These are phyloP conservation scores for Colletotrichum aenigma DNA, from an alignment of 2,329 filamentous ascomycete species.

Conservation along the genomic window DNA sequence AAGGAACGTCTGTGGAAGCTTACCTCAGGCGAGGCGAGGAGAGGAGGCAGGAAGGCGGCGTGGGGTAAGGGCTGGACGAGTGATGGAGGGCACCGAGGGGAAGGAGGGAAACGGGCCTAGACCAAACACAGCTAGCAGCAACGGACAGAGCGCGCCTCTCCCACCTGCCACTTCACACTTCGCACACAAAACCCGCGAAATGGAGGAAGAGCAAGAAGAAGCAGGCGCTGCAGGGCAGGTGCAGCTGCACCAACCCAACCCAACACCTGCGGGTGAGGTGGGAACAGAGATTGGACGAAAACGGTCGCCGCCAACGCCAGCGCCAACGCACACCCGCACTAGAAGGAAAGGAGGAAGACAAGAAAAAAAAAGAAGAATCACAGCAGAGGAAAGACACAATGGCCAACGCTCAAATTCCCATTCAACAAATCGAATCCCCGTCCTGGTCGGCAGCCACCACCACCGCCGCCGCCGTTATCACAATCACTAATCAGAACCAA, in stretches of 20 bases:
- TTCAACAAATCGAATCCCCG: background rate
- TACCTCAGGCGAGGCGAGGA: background rate
- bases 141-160: background rate
- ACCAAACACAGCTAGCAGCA: background rate
- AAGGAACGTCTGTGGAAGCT: background rate
- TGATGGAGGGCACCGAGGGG: background rate
- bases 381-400: background rate
- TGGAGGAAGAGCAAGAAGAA: background rate
- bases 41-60: background rate
- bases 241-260: background rate
- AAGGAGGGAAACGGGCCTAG: background rate
- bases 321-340: conserved; percentile 9
- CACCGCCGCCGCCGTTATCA: background rate
- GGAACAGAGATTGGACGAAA: conserved; percentile 1
- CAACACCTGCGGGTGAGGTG: background rate
- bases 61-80: background rate
- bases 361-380: background rate
- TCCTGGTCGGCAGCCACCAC: background rate
- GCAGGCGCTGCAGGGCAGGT: no score
- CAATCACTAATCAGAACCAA: background rate
- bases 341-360: background rate
- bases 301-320: conserved; percentile 4
- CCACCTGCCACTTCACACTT: conserved; percentile 7
- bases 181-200: background rate
- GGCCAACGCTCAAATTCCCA: background rate